These are phyloP conservation scores for Pichia sp. DNA, from an alignment of 1,139 yeast genomes.

Conservation along the genomic window DNA sequence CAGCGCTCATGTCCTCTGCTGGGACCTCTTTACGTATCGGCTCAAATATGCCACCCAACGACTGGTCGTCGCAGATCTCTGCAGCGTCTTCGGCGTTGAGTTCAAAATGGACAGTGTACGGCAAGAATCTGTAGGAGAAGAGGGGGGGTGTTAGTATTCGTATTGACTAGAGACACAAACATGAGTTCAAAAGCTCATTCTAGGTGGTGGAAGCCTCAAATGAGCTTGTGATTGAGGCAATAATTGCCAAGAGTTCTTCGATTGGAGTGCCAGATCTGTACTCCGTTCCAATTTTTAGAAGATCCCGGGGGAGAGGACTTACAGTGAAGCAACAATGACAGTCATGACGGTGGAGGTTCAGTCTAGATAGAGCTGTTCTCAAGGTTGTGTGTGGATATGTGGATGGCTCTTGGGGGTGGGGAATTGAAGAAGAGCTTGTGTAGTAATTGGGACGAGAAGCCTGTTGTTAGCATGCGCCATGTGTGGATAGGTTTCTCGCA, in stretches of 20 bases:
- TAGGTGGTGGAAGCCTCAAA: too few species aligned
- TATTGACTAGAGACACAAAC: too few species aligned
- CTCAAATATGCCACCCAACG: slow-evolving; percentile 26
- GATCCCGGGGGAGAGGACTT: slow-evolving; percentile 33
- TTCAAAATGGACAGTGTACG: slow-evolving; percentile 70
- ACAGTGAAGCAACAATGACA: slow-evolving; percentile 58
- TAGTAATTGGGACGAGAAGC: too few species aligned
- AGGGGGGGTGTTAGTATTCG: slow-evolving; percentile 10
- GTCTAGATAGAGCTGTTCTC: too few species aligned
- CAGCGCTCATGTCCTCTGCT: not conserved
- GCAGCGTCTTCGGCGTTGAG: slow-evolving; percentile 33
- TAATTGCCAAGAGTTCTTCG: not conserved
- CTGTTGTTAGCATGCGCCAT: too few species aligned
- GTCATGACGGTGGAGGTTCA: slow-evolving; percentile 44
- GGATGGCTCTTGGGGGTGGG: too few species aligned
- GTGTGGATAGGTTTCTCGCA: not conserved
- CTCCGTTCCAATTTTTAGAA: too few species aligned
- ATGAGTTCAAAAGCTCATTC: too few species aligned
- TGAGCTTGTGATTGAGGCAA: too few species aligned
- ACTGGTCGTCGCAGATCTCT: slow-evolving; percentile 17
- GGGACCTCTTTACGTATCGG: slow-evolving; percentile 17
- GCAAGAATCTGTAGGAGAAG: slow-evolving; percentile 47
- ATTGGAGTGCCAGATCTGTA: not conserved
- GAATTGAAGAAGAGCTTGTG: too few species aligned
- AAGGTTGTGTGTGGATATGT: not conserved